Conservation (phyloP, 2,329 filamentous ascomycete genomes). For the Pseudogymnoascus sp. region DNA sequence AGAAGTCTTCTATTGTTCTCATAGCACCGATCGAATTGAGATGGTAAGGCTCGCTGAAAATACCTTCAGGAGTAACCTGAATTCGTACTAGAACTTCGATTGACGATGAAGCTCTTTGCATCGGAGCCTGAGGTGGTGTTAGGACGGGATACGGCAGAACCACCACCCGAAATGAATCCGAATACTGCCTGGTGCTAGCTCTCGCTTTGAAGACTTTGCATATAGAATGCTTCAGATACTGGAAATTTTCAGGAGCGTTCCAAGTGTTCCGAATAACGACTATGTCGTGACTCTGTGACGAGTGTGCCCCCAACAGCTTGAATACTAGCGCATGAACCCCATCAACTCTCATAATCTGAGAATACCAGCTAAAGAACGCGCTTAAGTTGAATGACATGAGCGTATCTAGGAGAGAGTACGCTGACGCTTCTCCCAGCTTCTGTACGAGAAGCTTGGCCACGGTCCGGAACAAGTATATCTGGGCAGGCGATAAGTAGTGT, state of each 20-base stretch:
- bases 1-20: neutral
- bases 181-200: neutral
- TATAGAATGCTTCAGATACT: neutral
- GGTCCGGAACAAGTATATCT: neutral
- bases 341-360: neutral
- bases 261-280: neutral
- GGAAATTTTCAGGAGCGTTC: neutral
- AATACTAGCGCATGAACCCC: neutral
- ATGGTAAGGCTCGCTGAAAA: neutral
- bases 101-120: neutral
- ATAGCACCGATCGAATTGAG: neutral
- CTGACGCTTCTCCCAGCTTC: neutral
- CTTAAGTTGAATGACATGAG: neutral
- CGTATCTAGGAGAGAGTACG: neutral
- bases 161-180: neutral
- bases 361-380: neutral
- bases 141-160: neutral
- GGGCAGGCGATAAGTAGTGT: neutral
- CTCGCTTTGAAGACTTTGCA: neutral
- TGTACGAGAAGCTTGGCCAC: neutral
- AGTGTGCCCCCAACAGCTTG: neutral
- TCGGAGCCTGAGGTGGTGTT: neutral
- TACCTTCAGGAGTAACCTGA: neutral
- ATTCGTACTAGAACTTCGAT: neutral
- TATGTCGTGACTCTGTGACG: neutral